A percentile compares a stretch with the other conserved stretches of the same genome.
phyloP scores from a whole-genome alignment of 1,284 basidiomycete species.

The Rhodofomes roseus region DNA sequence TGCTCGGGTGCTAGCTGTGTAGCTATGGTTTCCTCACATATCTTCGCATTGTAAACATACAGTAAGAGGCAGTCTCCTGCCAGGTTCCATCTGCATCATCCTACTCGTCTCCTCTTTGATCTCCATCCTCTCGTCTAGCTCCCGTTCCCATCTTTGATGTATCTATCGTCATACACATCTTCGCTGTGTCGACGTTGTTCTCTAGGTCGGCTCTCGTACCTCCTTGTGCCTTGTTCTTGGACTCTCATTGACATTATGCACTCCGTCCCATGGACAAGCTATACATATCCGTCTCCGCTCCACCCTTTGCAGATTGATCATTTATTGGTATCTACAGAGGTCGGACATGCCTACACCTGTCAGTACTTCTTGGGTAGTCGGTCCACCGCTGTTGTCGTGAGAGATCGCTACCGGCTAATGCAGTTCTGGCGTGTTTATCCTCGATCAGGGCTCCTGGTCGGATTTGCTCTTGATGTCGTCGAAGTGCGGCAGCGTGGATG shows the following conservation, averaged over 20 bases:
- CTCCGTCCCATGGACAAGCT: slow-evolving; percentile 7
- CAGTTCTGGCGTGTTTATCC: not conserved
- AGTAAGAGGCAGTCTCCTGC: not conserved
- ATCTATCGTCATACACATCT: slow-evolving; percentile 7
- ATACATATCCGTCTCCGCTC: not conserved
- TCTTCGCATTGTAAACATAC: slow-evolving; percentile 2
- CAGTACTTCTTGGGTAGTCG: not conserved
- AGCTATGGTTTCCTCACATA: slow-evolving; percentile 4
- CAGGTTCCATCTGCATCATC: slow-evolving; percentile 1
- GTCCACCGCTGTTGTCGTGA: not conserved
- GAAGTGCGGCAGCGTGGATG: no score
- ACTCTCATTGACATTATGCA: slow-evolving; percentile 6
- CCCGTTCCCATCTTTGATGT: slow-evolving; percentile 1
- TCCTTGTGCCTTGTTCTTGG: slow-evolving; percentile 6
- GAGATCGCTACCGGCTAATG: not conserved
- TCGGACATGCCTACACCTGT: not conserved
- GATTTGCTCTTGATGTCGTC: no score
- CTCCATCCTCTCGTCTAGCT: not conserved
- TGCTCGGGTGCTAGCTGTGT: slow-evolving; percentile 4
- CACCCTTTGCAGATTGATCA: not conserved
- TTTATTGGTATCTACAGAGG: not conserved
- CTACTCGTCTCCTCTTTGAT: not conserved
- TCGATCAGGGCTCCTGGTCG: not conserved
- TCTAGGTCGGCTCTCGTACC: not conserved
- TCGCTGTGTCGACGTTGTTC: slow-evolving; percentile 3